A percentile compares a stretch with the other conserved stretches of the same genome.
Conservation (phyloP, 2,329 filamentous ascomycete genomes). For the Polytolypa hystricis region DNA sequence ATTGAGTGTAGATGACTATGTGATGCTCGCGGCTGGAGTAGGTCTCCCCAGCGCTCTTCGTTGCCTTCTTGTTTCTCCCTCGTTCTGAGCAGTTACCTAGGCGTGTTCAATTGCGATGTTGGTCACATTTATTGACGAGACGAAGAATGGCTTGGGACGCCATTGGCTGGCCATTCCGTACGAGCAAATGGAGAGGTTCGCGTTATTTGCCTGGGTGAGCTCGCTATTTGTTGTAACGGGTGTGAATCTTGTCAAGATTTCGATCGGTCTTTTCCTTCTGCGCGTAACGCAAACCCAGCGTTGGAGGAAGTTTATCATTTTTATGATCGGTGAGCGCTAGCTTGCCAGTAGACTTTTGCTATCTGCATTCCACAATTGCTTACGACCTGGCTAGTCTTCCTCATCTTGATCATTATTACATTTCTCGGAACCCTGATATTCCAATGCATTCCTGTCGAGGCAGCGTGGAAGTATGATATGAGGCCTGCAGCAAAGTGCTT, state of each 20-base stretch:
- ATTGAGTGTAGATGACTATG: background rate
- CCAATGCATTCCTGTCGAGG: conserved; percentile 1
- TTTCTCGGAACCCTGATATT: background rate
- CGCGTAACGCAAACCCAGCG: background rate
- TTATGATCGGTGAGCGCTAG: conserved; percentile 2
- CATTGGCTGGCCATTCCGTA: background rate
- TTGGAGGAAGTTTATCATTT: conserved; percentile 1
- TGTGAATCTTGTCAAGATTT: conserved; percentile 1
- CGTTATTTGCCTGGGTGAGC: background rate
- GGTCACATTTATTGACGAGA: background rate
- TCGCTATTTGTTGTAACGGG: conserved; percentile 2
- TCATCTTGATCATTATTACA: background rate
- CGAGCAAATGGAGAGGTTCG: background rate
- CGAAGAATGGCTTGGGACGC: conserved; percentile 1
- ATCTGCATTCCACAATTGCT: no score
- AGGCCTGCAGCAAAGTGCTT: background rate
- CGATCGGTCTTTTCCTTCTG: conserved; percentile 1
- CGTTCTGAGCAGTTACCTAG: background rate
- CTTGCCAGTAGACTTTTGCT: no score
- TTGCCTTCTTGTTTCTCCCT: background rate
- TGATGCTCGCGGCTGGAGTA: background rate
- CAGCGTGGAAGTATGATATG: background rate
- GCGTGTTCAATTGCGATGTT: background rate
- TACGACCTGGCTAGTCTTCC: no score
- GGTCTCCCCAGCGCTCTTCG: background rate